A percentile compares a stretch with the other conserved stretches of the same genome.
These are phyloP conservation scores for Cymodocea nodosa DNA, from an alignment of 116 monocot species.

Conservation along the genomic window DNA sequence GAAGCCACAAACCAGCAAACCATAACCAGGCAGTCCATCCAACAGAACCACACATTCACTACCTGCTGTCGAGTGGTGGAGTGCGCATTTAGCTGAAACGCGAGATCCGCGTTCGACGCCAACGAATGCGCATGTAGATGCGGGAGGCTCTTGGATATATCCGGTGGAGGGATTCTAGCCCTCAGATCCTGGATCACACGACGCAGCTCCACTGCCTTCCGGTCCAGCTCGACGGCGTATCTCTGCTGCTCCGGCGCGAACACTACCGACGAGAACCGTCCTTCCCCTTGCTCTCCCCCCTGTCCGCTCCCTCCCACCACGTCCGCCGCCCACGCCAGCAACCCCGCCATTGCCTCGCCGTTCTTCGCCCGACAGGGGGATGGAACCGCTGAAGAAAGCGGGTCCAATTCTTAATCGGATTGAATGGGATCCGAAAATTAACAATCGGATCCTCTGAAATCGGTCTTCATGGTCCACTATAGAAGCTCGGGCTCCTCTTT, in stretches of 20 bases:
- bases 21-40: too few relatives aligned
- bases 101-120: constrained; percentile 73
- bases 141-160: constrained; percentile 75
- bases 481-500: not conserved
- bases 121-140: constrained; percentile 76
- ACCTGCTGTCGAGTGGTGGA: constrained; percentile 85
- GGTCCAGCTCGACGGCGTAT: constrained; percentile 59
- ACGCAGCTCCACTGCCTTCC: constrained; percentile 27
- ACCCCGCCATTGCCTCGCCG: constrained; percentile 31
- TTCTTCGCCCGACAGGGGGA: not conserved
- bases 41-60: not conserved
- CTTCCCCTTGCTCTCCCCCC: constrained; percentile 18
- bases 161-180: constrained; percentile 57
- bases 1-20: not conserved
- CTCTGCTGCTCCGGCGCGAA: constrained; percentile 66
- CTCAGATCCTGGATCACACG: constrained; percentile 73
- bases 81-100: constrained; percentile 79
- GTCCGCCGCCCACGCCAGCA: constrained; percentile 69
- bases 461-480: not conserved
- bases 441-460: not conserved
- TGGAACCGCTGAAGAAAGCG: not conserved
- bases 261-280: constrained; percentile 13
- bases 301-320: constrained; percentile 40
- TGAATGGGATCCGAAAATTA: not conserved
- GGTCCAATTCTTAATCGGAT: not conserved